Base-by-base conservation (phyloP, 805 yeast genomes). In the Diddensiella caesifluorescens region DNA sequence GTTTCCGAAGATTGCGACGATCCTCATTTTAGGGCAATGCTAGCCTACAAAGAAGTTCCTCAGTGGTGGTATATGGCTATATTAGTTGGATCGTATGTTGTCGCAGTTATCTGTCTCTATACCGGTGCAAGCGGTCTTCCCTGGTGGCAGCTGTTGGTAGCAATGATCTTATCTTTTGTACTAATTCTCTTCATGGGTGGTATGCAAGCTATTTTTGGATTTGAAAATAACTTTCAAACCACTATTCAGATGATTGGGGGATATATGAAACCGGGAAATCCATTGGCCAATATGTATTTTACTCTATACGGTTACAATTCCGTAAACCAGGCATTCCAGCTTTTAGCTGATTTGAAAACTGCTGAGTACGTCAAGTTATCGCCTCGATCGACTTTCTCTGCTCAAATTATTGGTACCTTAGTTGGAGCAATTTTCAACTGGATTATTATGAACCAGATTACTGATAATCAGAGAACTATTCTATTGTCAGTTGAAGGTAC, bases 301-400 rank as follows among this genome's bases (percentile, higher is more conserved):
- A 78, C 77, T 59, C 71, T 79, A 5, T 71, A 70, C 49, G 80
- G 82, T 20, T 74, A 69, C 57, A 71, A 71, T 48, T 67, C 77
- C 25, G 70, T 70, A 36, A 56, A 57, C 10, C 81, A 77, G 52
- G 81, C 82, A 0, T 65, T 74, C 30, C 64, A 67, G 42, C 76
- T 69, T 53, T 64, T 74, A 21, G 62, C 68, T 4, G 80, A 77
- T 50, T 71, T 74, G 67, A 80, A 80, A 52, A 55, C 75, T 55
- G 83, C 75, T 1, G 83, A 80, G 46, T 81, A 81, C 53, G 59
- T 77, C 53, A 78, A 77, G 50, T 62, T 80, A n/a, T 77, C 83
- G 0, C 86, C 85, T 2, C 65, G 77, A 46, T 66, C 76, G 1
- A 62, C 79, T 48, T 79, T 81, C 61, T 59, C 69, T 33, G 79